Evolutionary conservation across 768 basidiomycete species (phyloP), one percentile per base, ranked within the genome.

Genomic region (Tulasnella sp.): DNA sequence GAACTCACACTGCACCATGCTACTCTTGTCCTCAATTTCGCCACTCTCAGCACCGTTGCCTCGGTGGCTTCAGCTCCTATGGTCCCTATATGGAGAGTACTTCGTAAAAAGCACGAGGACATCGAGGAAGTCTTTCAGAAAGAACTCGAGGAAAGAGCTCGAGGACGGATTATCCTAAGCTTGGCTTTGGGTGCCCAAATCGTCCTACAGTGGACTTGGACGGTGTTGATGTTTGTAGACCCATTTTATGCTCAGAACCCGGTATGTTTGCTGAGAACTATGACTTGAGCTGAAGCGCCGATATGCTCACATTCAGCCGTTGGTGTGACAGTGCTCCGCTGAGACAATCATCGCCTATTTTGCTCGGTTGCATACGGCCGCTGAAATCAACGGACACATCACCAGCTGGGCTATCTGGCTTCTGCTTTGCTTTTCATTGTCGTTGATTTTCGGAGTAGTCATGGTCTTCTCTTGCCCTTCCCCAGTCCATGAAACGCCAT

Each of bases 11-110:
- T 80, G 27, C 77, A 78, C 39, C 80, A 80, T 80, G 78, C 80
- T 19, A 56, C 72, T 12, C 72, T 80, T 3, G 78, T 79, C 36
- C 80, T 80, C 72, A 80, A 80, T 78, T 80, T 79, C 77, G 58
- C 80, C 36, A 80, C 77, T 16, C 80, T 80, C 27, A 80, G 79
- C 27, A 79, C 78, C 40, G 38, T 80, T 48, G 71, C 77, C 9
- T 72, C 77, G 14, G 62, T 80, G 21, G 80, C 80, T 19, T 31
- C 56, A n/a, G 77, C 80, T 21, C 80, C 80, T n/a, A 46, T 77
- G 71, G 77, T 77, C 5, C 77, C 80, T n/a, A 78, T 80, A 44
- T 80, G 80, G 80, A 34, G 77, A 42, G 77, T 42, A 21, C 36
- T 80, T 31, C 78, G 38, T 34, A 76, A 56, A 3, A 75, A 62